Evolutionary conservation across 495 filamentous ascomycete genomes (phyloP), one percentile per base, ranked within the genome.

Genomic region (Aspergillus ostianus): DNA sequence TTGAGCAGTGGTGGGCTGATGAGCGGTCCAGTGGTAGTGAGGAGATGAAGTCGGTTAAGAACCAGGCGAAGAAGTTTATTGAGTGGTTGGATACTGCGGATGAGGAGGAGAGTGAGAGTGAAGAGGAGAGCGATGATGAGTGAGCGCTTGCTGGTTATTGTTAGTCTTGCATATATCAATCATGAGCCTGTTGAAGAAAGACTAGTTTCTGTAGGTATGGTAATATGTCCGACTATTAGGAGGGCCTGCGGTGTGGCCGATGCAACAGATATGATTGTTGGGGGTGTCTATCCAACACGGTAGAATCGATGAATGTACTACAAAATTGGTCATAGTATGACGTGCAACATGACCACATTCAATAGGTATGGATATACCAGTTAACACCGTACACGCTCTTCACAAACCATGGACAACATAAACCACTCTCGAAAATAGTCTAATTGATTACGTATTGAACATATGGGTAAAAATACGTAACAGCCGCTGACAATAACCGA

Each of bases 1-100:
- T 94, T 48, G 76, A 92, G 67, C 82, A 84, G 58, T 98, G 94
- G 94, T 98, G 93, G 93, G 81, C 77, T 19, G 85, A 94, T 71
- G 78, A 79, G 60, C 81, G 84, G 64, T 84, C 85, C 8, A 82
- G 76, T 29, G 82, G 78, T 56, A 84, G 74, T 8, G 88, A 89
- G 30, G 81, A 83, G 55, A 86, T 97, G 85, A 67, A 73, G 46
- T 83, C 71, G 58, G 85, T 97, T 23, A 87, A 89, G 65, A 84
- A 76, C 32, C 87, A 89, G 72, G 88, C 88, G 52, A 76, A 85
- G 68, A 85, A 87, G 51, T 87, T 98, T 73, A 86, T 98, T 30
- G 90, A 95, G 59, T 96, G 87, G 86, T 71, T 98, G 58, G 88
- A 85, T 51, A 87, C 91, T 64, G 91, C 90, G 0, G 88, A 90